Percentiles rank a stretch among this genome's conserved stretches.
phyloP scores from a whole-genome alignment of 129 eudicot species.

The Pseudognaphalium luteoalbum region DNA sequence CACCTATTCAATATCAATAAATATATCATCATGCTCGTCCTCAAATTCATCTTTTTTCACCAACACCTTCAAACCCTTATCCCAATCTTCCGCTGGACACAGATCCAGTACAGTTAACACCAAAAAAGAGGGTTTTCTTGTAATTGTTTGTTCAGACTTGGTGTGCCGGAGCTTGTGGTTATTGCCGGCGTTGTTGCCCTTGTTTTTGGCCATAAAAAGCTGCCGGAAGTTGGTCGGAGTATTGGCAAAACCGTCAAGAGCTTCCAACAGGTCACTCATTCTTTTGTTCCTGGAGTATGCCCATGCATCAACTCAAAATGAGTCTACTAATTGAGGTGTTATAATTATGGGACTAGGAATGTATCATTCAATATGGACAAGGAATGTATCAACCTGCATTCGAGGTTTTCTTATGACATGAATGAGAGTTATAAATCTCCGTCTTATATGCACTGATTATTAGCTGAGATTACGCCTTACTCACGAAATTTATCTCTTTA shows the following conservation, averaged over 20 bases:
- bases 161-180: constrained; percentile 91
- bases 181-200: constrained; percentile 88
- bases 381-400: too few species aligned
- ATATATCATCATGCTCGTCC: constrained; percentile 18
- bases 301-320: too few species aligned
- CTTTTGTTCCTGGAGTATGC: not conserved
- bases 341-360: too few species aligned
- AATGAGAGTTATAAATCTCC: too few species aligned
- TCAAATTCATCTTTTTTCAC: constrained; percentile 33
- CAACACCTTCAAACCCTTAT: constrained; percentile 34
- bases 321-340: too few species aligned
- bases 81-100: constrained; percentile 15
- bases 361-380: too few species aligned
- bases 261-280: constrained; percentile 72
- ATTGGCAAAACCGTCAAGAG: constrained; percentile 91
- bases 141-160: constrained; percentile 80
- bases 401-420: too few species aligned
- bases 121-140: constrained; percentile 47
- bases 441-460: too few species aligned
- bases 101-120: constrained; percentile 7
- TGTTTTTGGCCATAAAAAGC: constrained; percentile 87
- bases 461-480: too few species aligned
- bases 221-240: constrained; percentile 91
- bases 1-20: not conserved
- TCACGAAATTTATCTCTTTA: too few species aligned